Conservation (phyloP, 129 eudicot species). For the Apium graveolens region DNA sequence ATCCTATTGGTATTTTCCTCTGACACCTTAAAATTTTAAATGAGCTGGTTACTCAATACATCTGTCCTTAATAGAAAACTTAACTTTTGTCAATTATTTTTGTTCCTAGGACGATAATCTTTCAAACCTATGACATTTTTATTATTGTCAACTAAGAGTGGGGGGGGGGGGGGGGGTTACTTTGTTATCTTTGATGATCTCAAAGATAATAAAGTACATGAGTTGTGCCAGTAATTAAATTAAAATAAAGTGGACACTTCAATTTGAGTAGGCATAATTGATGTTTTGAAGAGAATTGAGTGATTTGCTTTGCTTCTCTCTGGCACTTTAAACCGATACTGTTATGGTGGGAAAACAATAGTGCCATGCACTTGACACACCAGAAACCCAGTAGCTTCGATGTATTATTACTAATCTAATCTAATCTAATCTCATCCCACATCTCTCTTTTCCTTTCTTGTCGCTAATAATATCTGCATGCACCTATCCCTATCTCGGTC, state of each 20-base stretch:
- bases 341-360: not conserved
- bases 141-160: not conserved
- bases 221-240: not conserved
- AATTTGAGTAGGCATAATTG: not conserved
- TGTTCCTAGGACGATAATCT: not conserved
- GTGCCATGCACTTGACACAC: not conserved
- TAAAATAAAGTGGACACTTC: not conserved
- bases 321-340: not conserved
- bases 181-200: not conserved
- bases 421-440: not conserved
- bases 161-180: not conserved
- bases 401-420: too few relatives aligned
- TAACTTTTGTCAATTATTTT: not conserved
- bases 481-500: not conserved
- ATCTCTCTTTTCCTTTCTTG: not conserved
- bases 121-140: not conserved
- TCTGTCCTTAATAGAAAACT: too few relatives aligned
- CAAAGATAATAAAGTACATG: not conserved
- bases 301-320: not conserved
- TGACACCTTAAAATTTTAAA: too few relatives aligned
- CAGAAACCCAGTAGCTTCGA: not conserved
- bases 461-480: not conserved
- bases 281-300: too few relatives aligned
- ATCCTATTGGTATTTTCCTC: too few relatives aligned
- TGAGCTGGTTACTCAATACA: too few relatives aligned